Evolutionary conservation across 1,284 basidiomycete species (phyloP), one percentile per base, ranked within the genome.

Genomic region (Moesziomyces sp.): DNA sequence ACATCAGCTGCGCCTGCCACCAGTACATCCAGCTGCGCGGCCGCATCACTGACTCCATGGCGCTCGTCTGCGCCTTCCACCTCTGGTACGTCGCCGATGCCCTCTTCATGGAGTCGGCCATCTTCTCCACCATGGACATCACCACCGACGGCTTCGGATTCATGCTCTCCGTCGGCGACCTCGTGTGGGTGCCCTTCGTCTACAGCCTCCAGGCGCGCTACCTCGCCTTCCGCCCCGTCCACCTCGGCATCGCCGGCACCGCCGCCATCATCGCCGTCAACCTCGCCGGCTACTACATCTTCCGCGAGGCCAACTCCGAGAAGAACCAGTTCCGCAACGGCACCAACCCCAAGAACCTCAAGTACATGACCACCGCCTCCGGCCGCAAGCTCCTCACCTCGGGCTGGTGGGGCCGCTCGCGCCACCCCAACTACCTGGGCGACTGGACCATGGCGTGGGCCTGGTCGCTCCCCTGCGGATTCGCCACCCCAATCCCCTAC

Each of bases 71-170:
- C 42, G 86, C 88, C 14, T 97, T 97, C 88, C 93, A 99, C 81
- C 86, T 88, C 2, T 91, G 91, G 87, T 99, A 99, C 84, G 91
- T 95, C 19, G 86, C 89, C 19, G 96, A 99, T 84, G 90, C 76
- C 5, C 66, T 74, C 23, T 56, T 64, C 48, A 59, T 74, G 52
- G 69, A 82, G 65, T 56, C 86, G 21, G 91, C 92, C 11, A 90
- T 99, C 80, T 88, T 99, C 69, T 95, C 93, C 10, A 94, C 93
- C 19, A 98, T 99, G 94, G 96, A 99, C 84, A 97, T 99, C 82
- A 96, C 91, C 9, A 93, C 93, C 28, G 97, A 99, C 79, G 96
- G 96, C 5, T 98, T 99, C 78, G 97, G 97, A 8, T 98, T 96
- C 88, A 99, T 99, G 97, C 90, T 99, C 34, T 87, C 93, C 3